Base-by-base conservation (phyloP, 163 green algal species). In the Chlamydomonas reinhardtii region DNA sequence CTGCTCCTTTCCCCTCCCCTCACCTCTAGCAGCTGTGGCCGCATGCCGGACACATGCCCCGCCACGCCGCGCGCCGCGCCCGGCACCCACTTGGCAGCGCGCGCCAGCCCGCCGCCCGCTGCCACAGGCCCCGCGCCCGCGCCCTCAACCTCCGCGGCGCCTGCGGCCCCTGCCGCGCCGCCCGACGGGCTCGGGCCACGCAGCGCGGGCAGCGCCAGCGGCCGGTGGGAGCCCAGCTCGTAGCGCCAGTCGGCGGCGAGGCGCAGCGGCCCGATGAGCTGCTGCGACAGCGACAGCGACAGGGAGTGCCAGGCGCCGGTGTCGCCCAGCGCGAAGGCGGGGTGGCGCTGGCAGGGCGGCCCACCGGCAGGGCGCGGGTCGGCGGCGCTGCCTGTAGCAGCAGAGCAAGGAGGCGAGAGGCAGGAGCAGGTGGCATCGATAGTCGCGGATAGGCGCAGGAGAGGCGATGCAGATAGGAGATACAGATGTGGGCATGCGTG, bases 261-360 rank as follows among this genome's bases (percentile, higher is more conserved):
- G 27, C 91, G 86, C 43, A 92, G 73, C 27, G 96, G 96, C 1
- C 96, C 96, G 5, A 95, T 52, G 6, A 98, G 76, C 91, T 98
- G 96, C 91, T 98, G 95, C 0, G 85, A 87, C 3, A 94, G 34
- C 6, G 92, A 96, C 19, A 94, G 74, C 73, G 89, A 95, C 20
- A 96, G 89, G 0, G 92, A 87, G 74, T 98, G 95, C 95, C 95
- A 97, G 15, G 90, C 91, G 65, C 93, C 91, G 2, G 88, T 85
- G 20, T 94, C 92, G 70, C 97, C 93, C 29, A 97, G 83, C 11
- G 94, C 92, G 85, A 97, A 96, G 5, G 94, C 94, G 25, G 91
- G 90, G 88, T 95, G 82, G 70, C 73, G 83, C 66, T 71, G 83
- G 25, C 62, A 62, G 27, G 31, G 43, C n/a, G 52, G 31, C 20